A percentile compares a stretch with the other conserved stretches of the same genome.
Evolutionary conservation across 331 rosid genomes (phyloP).

Genomic region (Quercus phellos): DNA sequence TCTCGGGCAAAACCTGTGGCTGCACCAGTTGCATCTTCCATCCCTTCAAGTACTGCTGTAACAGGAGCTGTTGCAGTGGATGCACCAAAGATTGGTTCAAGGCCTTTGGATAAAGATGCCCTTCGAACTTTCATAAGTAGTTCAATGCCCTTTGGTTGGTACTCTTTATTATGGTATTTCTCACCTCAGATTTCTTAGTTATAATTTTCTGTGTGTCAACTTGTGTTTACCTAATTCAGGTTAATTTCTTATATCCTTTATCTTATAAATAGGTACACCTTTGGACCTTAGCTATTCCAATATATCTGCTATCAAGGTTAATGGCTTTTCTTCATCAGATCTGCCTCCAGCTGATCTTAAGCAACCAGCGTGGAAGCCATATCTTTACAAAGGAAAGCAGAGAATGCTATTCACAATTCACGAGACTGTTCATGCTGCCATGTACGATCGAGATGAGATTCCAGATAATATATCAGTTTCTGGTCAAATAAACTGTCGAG

Average conservation of each 20-base stretch:
- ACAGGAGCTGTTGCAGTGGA: constrained; percentile 61
- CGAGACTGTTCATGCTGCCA: constrained; percentile 77
- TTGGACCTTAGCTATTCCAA: constrained; percentile 83
- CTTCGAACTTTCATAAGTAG: constrained; percentile 81
- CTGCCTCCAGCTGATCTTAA: constrained; percentile 76
- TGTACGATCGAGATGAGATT: constrained; percentile 91
- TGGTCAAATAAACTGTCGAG: constrained; percentile 91
- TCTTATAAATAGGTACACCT: constrained; percentile 60
- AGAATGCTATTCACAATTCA: constrained; percentile 72
- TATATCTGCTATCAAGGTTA: constrained; percentile 60
- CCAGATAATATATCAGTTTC: constrained; percentile 78
- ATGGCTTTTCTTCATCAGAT: constrained; percentile 83
- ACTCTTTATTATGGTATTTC: constrained; percentile 65
- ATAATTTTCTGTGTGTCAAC: constrained; percentile 19
- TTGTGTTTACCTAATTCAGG: constrained; percentile 23
- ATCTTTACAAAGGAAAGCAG: constrained; percentile 82
- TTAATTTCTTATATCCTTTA: constrained; percentile 14
- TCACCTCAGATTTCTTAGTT: constrained; percentile 36
- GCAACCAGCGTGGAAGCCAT: constrained; percentile 99
- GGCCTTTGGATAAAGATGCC: constrained; percentile 80
- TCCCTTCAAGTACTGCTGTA: constrained; percentile 43
- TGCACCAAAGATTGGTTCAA: constrained; percentile 54
- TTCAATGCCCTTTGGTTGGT: constrained; percentile 99
- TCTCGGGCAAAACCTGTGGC: constrained; percentile 79
- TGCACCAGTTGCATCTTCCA: constrained; percentile 53